These are phyloP conservation scores for Parietaria judaica DNA, from an alignment of 306 rosid genomes.

Conservation along the genomic window DNA sequence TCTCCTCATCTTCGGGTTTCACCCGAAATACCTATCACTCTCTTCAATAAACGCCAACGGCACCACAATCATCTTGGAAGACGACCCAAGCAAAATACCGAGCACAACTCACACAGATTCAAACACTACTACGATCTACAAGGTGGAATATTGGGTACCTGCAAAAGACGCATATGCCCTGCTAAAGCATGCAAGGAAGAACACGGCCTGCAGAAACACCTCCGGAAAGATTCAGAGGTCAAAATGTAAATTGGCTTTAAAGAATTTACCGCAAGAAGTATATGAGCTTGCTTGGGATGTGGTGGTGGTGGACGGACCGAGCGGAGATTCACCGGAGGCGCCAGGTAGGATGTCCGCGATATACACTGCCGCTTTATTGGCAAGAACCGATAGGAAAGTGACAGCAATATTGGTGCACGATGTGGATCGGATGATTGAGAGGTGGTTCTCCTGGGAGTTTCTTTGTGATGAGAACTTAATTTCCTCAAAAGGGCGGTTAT, in stretches of 20 bases:
- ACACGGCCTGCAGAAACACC: constrained; percentile 40
- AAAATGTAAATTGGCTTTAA: constrained; percentile 70
- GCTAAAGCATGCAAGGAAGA: constrained; percentile 64
- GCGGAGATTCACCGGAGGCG: constrained; percentile 49
- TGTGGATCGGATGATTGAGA: constrained; percentile 65
- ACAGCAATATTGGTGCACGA: constrained; percentile 71
- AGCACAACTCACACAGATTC: constrained; percentile 27
- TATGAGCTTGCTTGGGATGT: constrained; percentile 69
- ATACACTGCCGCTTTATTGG: constrained; percentile 61
- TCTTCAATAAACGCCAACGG: constrained; percentile 64
- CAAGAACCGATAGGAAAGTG: constrained; percentile 46
- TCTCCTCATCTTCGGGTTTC: constrained; percentile 77
- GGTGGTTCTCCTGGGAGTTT: constrained; percentile 95
- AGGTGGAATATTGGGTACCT: constrained; percentile 38
- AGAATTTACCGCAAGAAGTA: constrained; percentile 54
- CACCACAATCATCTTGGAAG: constrained; percentile 62
- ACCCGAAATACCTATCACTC: constrained; percentile 53
- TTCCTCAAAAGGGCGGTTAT: constrained; percentile 65
- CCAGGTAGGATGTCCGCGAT: constrained; percentile 81
- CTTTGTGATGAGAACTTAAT: constrained; percentile 77
- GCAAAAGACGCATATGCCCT: constrained; percentile 64
- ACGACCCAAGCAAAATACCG: constrained; percentile 34
- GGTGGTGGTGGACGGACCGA: constrained; percentile 78
- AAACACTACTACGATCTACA: constrained; percentile 45
- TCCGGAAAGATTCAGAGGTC: constrained; percentile 42